Conservation (phyloP, 1,284 basidiomycete species). For the Ustilago cynodontis region DNA sequence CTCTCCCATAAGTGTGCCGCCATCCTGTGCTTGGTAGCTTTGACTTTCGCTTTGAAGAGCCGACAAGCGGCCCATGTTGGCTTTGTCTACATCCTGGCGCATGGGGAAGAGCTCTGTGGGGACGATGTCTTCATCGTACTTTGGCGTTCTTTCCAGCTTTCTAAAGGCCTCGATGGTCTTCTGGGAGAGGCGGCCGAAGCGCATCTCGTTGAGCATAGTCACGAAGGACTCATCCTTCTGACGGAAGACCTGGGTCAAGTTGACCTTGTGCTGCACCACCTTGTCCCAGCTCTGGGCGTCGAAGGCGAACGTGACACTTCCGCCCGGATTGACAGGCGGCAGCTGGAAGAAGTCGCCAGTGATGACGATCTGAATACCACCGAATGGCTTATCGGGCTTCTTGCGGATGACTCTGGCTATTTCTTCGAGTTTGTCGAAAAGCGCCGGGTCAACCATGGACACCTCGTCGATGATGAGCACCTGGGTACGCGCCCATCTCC, state of each 20-base stretch:
- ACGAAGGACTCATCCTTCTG: slow-evolving; percentile 73
- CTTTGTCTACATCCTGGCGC: slow-evolving; percentile 82
- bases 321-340: slow-evolving; percentile 81
- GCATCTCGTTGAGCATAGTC: slow-evolving; percentile 65
- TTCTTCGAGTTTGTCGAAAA: slow-evolving; percentile 87
- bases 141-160: slow-evolving; percentile 49
- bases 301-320: slow-evolving; percentile 73
- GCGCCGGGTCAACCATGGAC: slow-evolving; percentile 94
- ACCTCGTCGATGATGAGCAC: slow-evolving; percentile 93
- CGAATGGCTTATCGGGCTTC: slow-evolving; percentile 77
- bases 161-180: slow-evolving; percentile 58
- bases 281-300: slow-evolving; percentile 87
- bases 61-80: slow-evolving; percentile 78
- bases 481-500: slow-evolving; percentile 79
- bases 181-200: slow-evolving; percentile 50
- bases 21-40: slow-evolving; percentile 57
- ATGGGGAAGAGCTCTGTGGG: slow-evolving; percentile 76
- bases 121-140: slow-evolving; percentile 53
- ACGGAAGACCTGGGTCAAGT: slow-evolving; percentile 88
- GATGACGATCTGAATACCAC: slow-evolving; percentile 93
- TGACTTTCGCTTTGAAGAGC: slow-evolving; percentile 45
- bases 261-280: slow-evolving; percentile 82
- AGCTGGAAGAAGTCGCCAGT: slow-evolving; percentile 98
- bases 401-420: slow-evolving; percentile 79
- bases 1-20: slow-evolving; percentile 47